Percentiles rank a stretch among this genome's conserved stretches.
Evolutionary conservation across 2,329 filamentous ascomycete species (phyloP).

Genomic region (Sarocladium brachiariae): DNA sequence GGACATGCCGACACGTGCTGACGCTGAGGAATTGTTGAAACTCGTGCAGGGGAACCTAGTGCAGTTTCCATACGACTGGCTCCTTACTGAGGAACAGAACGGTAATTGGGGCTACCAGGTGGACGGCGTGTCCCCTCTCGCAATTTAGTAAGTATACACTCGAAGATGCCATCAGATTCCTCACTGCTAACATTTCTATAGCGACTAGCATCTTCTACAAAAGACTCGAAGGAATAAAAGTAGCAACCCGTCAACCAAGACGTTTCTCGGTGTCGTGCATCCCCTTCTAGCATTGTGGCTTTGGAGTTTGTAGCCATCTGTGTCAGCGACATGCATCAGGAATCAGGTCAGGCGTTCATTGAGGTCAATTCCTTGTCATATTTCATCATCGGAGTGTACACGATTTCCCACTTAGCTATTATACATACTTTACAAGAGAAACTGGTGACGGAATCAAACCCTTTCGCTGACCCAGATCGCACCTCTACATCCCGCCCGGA

Average conservation of each 20-base stretch:
- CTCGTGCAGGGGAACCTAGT: constrained; percentile 85
- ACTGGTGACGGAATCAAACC: constrained; percentile 37
- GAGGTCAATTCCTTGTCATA: not conserved
- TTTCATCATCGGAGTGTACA: not conserved
- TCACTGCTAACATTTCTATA: constrained; percentile 22
- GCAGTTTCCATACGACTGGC: constrained; percentile 93
- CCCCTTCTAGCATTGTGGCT: not conserved
- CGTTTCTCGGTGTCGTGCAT: not conserved
- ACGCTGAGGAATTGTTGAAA: constrained; percentile 75
- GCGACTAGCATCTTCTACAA: constrained; percentile 20
- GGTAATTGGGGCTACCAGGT: constrained; percentile 97
- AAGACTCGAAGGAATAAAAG: not conserved
- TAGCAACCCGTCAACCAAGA: not conserved
- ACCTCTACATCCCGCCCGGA: constrained; percentile 81
- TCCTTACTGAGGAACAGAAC: constrained; percentile 81
- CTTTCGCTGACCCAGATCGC: constrained; percentile 89
- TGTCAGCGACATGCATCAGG: constrained; percentile 1
- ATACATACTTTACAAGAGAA: constrained; percentile 2
- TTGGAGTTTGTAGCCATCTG: constrained; percentile 8
- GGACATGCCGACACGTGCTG: constrained; percentile 65
- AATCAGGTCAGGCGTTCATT: not conserved
- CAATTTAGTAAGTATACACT: constrained; percentile 75
- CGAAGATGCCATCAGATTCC: not conserved
- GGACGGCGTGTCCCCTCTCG: constrained; percentile 89
- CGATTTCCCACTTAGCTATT: not conserved